These are phyloP conservation scores for Phytophthora macrochlamydospora DNA, from an alignment of 352 stramenopile species.

Conservation along the genomic window DNA sequence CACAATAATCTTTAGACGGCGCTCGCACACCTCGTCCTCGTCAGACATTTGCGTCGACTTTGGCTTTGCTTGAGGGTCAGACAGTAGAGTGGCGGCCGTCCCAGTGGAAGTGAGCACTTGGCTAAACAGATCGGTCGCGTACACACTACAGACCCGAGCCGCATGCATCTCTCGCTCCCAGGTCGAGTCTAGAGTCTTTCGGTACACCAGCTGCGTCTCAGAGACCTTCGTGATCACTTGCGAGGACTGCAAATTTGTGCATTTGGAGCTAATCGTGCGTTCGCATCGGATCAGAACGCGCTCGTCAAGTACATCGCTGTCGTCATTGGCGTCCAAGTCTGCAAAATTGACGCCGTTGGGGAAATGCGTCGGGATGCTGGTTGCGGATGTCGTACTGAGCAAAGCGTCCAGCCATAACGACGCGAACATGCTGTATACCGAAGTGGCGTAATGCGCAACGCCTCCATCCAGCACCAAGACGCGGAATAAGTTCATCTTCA, in stretches of 20 bases:
- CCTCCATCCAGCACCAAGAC: slow-evolving; percentile 59
- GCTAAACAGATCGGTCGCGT: slow-evolving; percentile 56
- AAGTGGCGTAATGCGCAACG: slow-evolving; percentile 70
- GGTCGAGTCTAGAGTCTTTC: slow-evolving; percentile 73
- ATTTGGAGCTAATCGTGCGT: slow-evolving; percentile 83
- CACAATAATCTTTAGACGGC: slow-evolving; percentile 58
- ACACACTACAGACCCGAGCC: slow-evolving; percentile 58
- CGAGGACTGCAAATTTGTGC: slow-evolving; percentile 78
- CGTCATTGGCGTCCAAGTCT: slow-evolving; percentile 9
- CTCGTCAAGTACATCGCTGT: slow-evolving; percentile 22
- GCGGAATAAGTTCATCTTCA: slow-evolving; percentile 59
- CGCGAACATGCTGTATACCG: slow-evolving; percentile 69
- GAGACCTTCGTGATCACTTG: slow-evolving; percentile 71
- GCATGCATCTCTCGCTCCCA: slow-evolving; percentile 77
- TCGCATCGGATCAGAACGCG: slow-evolving; percentile 69
- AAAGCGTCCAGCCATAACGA: slow-evolving; percentile 74
- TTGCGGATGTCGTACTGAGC: slow-evolving; percentile 60
- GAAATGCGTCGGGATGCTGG: slow-evolving; percentile 80
- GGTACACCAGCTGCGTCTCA: slow-evolving; percentile 60
- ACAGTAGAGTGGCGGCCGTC: slow-evolving; percentile 18
- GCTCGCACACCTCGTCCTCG: slow-evolving; percentile 47
- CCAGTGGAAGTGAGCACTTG: slow-evolving; percentile 44
- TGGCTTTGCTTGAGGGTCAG: not conserved
- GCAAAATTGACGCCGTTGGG: slow-evolving; percentile 45
- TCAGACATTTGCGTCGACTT: slow-evolving; percentile 18